Evolutionary conservation across 441 rosid species (phyloP), one percentile per base, ranked within the genome.

Genomic region (Erysimum cheiri): DNA sequence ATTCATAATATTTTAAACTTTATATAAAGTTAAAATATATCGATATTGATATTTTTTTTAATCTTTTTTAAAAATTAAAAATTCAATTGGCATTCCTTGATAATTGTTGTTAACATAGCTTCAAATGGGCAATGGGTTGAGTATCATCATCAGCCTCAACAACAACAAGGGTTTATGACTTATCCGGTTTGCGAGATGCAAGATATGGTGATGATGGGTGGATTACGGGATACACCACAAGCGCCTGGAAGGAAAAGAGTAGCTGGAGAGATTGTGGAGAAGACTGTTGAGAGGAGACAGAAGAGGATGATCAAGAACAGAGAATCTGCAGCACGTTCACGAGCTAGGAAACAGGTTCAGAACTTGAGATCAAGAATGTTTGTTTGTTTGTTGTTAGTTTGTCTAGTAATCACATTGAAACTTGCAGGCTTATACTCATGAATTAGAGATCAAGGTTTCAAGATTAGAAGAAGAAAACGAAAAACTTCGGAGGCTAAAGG

Each of bases 291-390:
- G 72, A 79, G 89, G 66, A 82, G 78, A 71, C 88, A 81, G 31
- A 85, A 82, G 72, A 80, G 83, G 28, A 85, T 85, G 88, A 82
- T 85, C 60, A 80, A 85, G 72, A 84, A 81, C 70, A 73, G 88
- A 71, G 86, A 85, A 69, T 85, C 88, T 73, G 89, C 89, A 13
- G 85, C 89, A 41, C 83, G 89, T 26, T 85, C 89, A 47, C 76
- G 89, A 60, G 89, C 89, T 32, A 83, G 89, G 69, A 83, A 83
- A 64, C 89, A 85, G 84, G 85, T 80, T 60, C 1, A 54, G 14
- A 39, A 37, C 24, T 59, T n/a, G n/a, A 54, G 35, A 39, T 52
- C 41, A 22, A 1, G 7, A 39, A 24, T 50, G 1, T 39, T 55
- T 44, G 49, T 26, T 69, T 47, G 41, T 37, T 19, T 19, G 22